These are phyloP conservation scores for Suillus discolor DNA, from an alignment of 768 basidiomycete genomes.

Conservation along the genomic window DNA sequence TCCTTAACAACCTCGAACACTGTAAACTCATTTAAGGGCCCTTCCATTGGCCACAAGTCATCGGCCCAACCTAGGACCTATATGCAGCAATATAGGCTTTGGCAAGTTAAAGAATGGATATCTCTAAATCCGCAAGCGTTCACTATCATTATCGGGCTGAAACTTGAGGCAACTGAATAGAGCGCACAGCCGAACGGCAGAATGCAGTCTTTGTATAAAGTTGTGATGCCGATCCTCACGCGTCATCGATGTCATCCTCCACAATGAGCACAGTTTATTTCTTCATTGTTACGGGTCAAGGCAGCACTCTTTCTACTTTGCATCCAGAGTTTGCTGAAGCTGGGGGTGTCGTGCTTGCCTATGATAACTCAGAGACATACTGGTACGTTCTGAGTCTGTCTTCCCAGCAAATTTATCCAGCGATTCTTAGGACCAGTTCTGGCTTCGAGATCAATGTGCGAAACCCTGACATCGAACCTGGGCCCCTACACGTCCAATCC, in stretches of 20 bases:
- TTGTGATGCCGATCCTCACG: neutral
- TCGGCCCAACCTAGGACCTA: neutral
- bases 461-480: constrained; percentile 47
- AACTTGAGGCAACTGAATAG: neutral
- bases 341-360: constrained; percentile 19
- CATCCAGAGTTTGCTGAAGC: neutral
- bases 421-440: constrained; percentile 47
- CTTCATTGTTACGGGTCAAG: neutral
- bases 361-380: constrained; percentile 52
- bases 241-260: neutral
- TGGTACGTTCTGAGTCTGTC: constrained; percentile 39
- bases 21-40: constrained; percentile 9
- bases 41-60: neutral
- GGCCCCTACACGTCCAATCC: constrained; percentile 52
- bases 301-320: neutral
- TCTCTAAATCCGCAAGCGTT: neutral
- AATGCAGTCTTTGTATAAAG: neutral
- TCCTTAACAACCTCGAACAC: constrained; percentile 23
- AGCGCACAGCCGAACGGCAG: neutral
- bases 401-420: neutral
- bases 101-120: neutral
- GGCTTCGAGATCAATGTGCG: constrained; percentile 53
- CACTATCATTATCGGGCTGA: neutral
- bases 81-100: neutral
- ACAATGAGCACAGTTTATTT: neutral